Evolutionary conservation across 345 rosid species (phyloP).

Genomic region (Salix caprea): DNA sequence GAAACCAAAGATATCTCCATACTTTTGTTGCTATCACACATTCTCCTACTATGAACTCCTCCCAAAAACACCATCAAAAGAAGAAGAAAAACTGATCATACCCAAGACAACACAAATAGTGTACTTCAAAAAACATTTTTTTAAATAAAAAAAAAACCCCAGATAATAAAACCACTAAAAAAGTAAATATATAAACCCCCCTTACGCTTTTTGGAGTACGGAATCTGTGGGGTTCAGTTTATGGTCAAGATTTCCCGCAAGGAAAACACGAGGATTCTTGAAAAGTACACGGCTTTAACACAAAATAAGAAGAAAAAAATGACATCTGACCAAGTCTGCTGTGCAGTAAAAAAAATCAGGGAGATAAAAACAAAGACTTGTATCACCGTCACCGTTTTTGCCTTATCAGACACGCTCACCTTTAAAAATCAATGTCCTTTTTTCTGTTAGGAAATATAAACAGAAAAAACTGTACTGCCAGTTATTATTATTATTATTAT

Average conservation of each 20-base stretch:
- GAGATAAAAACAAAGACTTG: constrained; percentile 10
- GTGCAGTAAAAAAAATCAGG: constrained; percentile 10
- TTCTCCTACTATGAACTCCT: not conserved
- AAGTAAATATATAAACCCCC: too few relatives aligned
- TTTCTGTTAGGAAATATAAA: constrained; percentile 18
- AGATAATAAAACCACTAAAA: not conserved
- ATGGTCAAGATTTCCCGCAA: constrained; percentile 5
- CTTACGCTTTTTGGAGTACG: too few relatives aligned
- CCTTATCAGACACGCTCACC: constrained; percentile 14
- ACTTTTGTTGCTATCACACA: constrained; percentile 24
- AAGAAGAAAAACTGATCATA: not conserved
- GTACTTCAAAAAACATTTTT: not conserved
- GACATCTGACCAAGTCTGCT: constrained; percentile 15
- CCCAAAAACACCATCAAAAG: not conserved
- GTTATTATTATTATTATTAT: not conserved
- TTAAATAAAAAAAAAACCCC: not conserved
- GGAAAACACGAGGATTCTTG: not conserved
- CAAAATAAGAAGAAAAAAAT: not conserved
- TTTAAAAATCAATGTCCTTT: constrained; percentile 13
- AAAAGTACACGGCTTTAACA: not conserved
- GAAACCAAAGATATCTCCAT: not conserved
- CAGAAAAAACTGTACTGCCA: constrained; percentile 14
- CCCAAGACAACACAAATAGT: not conserved
- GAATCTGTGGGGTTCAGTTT: not conserved
- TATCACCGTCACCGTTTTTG: constrained; percentile 25